phyloP scores from a whole-genome alignment of 1,139 yeast species.

The Taphrina communis region DNA sequence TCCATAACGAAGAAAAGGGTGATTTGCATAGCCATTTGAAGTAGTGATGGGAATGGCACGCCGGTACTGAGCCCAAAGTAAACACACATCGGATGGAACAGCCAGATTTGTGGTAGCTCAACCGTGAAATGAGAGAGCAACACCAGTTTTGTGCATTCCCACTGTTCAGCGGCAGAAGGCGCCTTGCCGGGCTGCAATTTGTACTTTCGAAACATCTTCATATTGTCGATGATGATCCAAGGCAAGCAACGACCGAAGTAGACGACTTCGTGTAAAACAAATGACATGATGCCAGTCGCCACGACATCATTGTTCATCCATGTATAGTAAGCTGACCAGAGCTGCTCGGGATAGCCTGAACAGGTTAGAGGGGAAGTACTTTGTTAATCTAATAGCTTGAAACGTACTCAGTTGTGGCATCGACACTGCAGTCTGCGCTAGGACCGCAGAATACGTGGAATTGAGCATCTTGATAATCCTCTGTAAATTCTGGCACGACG shows the following conservation, averaged over 20 bases:
- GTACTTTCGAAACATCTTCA: slow-evolving; percentile 75
- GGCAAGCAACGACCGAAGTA: slow-evolving; percentile 88
- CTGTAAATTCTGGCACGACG: not conserved
- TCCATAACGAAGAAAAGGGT: slow-evolving; percentile 78
- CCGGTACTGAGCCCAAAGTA: slow-evolving; percentile 72
- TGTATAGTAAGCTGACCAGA: slow-evolving; percentile 87
- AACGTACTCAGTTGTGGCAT: slow-evolving; percentile 38
- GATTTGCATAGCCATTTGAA: slow-evolving; percentile 67
- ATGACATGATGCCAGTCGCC: slow-evolving; percentile 79
- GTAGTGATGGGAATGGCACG: slow-evolving; percentile 80
- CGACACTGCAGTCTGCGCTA: slow-evolving; percentile 28
- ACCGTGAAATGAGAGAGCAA: slow-evolving; percentile 83
- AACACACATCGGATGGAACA: slow-evolving; percentile 87
- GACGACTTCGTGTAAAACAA: slow-evolving; percentile 75
- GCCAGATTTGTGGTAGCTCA: slow-evolving; percentile 95
- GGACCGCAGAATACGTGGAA: slow-evolving; percentile 32
- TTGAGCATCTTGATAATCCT: slow-evolving; percentile 24
- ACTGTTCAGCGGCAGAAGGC: slow-evolving; percentile 80
- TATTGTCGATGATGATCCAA: slow-evolving; percentile 79
- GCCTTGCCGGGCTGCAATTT: slow-evolving; percentile 81
- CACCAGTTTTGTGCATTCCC: slow-evolving; percentile 88
- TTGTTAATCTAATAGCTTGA: not conserved
- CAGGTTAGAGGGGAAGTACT: not conserved
- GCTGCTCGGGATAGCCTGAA: slow-evolving; percentile 57
- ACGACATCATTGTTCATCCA: slow-evolving; percentile 77